These are phyloP conservation scores for Pseudocercospora ulei DNA, from an alignment of 2,329 filamentous ascomycete species.

Conservation along the genomic window DNA sequence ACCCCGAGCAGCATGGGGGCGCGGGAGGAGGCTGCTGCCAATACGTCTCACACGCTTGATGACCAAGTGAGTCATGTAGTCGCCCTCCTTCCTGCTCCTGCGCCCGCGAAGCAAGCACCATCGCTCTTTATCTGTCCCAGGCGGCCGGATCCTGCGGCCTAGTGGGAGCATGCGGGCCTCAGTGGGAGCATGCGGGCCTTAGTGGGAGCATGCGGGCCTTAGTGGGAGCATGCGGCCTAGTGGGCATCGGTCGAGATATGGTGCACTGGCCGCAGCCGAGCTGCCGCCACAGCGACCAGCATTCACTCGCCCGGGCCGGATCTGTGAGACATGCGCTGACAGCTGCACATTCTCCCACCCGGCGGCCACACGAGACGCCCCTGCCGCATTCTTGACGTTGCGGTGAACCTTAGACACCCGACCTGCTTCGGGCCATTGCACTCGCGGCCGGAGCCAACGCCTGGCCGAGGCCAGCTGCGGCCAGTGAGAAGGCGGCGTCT, in stretches of 20 bases:
- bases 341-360: conserved; percentile 7
- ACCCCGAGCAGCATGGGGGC: neutral
- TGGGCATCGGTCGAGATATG: conserved; percentile 2
- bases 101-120: conserved; percentile 10
- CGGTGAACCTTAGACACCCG: conserved; percentile 16
- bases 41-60: conserved; percentile 11
- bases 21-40: conserved; percentile 7
- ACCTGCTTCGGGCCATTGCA: conserved; percentile 19
- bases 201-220: no score
- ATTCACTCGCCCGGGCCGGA: conserved; percentile 11
- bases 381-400: conserved; percentile 16
- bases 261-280: conserved; percentile 5
- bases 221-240: no score
- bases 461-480: conserved; percentile 6
- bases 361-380: conserved; percentile 12
- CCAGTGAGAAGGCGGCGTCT: conserved; percentile 13
- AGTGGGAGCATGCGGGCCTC: no score
- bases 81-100: conserved; percentile 14
- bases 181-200: no score
- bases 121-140: conserved; percentile 16
- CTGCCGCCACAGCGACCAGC: conserved; percentile 18
- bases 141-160: conserved; percentile 17
- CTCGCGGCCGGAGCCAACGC: conserved; percentile 11
- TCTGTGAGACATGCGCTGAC: conserved; percentile 16
- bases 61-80: conserved; percentile 21